phyloP scores from a whole-genome alignment of 257 asterid genomes.

The Plectranthus barbatus region DNA sequence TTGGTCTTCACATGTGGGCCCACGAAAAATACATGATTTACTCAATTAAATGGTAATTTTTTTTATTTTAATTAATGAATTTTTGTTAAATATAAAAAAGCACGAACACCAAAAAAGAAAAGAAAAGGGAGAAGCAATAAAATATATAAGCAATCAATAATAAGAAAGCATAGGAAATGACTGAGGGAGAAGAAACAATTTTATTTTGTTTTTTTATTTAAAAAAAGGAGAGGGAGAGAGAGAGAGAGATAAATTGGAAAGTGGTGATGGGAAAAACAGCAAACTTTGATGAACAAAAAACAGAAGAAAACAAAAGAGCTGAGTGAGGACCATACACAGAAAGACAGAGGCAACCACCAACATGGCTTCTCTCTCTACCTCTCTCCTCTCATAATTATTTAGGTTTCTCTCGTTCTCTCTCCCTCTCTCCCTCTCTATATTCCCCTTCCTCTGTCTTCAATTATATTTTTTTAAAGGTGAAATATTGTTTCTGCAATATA shows the following conservation, averaged over 20 bases:
- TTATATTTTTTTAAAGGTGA: neutral
- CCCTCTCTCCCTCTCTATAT: neutral
- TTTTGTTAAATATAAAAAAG: no score
- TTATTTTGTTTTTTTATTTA: no score
- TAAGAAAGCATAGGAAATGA: neutral
- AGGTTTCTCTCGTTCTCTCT: slow-evolving; percentile 21
- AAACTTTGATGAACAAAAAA: slow-evolving; percentile 13
- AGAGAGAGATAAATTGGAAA: neutral
- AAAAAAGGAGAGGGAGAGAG: neutral
- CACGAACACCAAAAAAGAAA: neutral
- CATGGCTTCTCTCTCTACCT: slow-evolving; percentile 31
- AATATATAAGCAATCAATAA: neutral
- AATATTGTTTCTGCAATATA: neutral
- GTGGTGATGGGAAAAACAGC: slow-evolving; percentile 18
- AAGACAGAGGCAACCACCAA: slow-evolving; percentile 31
- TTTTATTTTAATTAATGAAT: neutral
- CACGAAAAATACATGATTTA: neutral
- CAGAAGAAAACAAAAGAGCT: slow-evolving; percentile 30
- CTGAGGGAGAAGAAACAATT: neutral
- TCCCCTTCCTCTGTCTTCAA: neutral
- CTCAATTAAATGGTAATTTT: neutral
- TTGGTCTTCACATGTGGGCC: slow-evolving; percentile 19
- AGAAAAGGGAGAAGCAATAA: neutral
- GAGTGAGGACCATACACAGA: slow-evolving; percentile 35
- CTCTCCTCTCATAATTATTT: slow-evolving; percentile 33